These are phyloP conservation scores for Quercus cerris DNA, from an alignment of 306 rosid genomes.

Conservation along the genomic window DNA sequence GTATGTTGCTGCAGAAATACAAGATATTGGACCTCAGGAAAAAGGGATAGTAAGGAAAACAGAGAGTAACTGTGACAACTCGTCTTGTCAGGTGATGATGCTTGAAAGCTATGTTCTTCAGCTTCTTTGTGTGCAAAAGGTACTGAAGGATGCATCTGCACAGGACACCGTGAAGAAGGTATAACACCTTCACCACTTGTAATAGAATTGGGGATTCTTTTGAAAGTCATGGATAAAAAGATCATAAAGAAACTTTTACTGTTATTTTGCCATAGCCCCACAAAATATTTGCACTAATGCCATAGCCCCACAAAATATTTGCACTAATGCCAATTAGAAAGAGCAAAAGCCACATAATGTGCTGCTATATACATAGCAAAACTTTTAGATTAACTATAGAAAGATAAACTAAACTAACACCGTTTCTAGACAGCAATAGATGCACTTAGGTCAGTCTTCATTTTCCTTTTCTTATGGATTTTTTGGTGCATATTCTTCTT, in stretches of 20 bases:
- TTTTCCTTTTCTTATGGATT: background rate
- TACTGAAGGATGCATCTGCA: slow-evolving; percentile 45
- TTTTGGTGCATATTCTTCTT: background rate
- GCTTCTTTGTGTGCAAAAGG: slow-evolving; percentile 71
- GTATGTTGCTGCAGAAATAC: slow-evolving; percentile 32
- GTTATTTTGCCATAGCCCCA: background rate
- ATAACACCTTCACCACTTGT: slow-evolving; percentile 26
- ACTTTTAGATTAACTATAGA: background rate
- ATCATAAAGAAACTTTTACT: background rate
- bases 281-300: background rate
- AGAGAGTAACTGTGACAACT: slow-evolving; percentile 23
- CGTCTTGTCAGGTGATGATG: slow-evolving; percentile 61
- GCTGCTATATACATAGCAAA: background rate
- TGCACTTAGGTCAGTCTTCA: background rate
- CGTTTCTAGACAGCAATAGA: background rate
- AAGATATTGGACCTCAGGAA: slow-evolving; percentile 31
- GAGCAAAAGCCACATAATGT: background rate
- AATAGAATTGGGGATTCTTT: slow-evolving; percentile 13
- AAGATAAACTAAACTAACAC: background rate
- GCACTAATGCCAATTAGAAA: background rate
- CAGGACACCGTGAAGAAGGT: slow-evolving; percentile 29
- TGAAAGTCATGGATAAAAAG: background rate
- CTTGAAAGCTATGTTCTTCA: slow-evolving; percentile 64
- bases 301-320: background rate
- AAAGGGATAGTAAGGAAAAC: slow-evolving; percentile 33